Evolutionary conservation across 140 eudicot species (phyloP), one percentile per base, ranked within the genome.

Genomic region (Flaveria floridana): DNA sequence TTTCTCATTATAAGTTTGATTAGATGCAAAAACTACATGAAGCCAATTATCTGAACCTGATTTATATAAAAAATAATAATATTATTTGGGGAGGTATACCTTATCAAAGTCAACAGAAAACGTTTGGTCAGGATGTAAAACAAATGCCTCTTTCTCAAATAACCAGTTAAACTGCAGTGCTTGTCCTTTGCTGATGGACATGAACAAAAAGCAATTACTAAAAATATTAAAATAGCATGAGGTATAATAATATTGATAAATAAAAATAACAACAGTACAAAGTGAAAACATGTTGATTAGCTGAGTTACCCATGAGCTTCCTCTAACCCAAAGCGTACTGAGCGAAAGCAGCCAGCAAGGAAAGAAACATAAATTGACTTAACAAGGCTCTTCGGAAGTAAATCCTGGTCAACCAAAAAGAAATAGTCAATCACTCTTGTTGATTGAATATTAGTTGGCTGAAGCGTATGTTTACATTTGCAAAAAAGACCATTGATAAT

Each of bases 271-370:
- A 28, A 28, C 34, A 28, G 5, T 28, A 28, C 34, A 28, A 28
- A 28, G 34, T 28, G 4, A 30, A 30, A 30, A 30, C 4, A 64
- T 19, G 63, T 37, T 63, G 44, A 66, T n/a, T 41, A 25, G 71
- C 46, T 20, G 28, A 23, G 70, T 86, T 85, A 93, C 98, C 98
- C 98, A 44, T 93, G 98, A 88, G 97, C 96, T 90, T 90, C 97
- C 80, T 93, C 94, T 79, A 93, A 78, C 64, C 98, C 98, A 62
- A 93, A 93, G 59, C 98, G 98, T 18, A 93, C 89, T 56, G 98
- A 93, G 69, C 98, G 96, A 75, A 93, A 93, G 81, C 97, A 93
- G 76, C 98, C 97, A 23, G 98, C 96, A 72, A 93, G 96, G 80
- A 86, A 93, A 53, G 98, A 93, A 70, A 93, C 96, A 81, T 93